Conservation (phyloP, 768 basidiomycete species). For the Hortiboletus campestris region DNA sequence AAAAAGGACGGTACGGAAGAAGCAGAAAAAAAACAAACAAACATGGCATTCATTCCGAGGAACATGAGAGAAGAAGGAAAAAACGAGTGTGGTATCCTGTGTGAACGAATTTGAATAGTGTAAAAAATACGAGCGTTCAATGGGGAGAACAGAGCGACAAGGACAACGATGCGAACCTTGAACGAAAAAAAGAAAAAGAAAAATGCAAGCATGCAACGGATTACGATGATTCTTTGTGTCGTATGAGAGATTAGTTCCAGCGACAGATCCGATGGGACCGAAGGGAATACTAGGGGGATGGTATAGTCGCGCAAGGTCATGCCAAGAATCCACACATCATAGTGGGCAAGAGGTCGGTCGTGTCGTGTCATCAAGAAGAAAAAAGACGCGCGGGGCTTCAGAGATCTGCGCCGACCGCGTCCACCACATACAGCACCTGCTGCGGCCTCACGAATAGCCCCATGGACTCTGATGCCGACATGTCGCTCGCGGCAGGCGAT, state of each 20-base stretch:
- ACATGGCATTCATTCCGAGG: too few species aligned
- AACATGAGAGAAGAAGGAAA: too few species aligned
- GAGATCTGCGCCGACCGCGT: constrained; percentile 69
- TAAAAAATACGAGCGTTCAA: neutral
- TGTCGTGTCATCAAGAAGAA: constrained; percentile 12
- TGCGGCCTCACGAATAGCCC: constrained; percentile 84
- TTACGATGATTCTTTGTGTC: constrained; percentile 18
- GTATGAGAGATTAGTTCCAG: constrained; percentile 25
- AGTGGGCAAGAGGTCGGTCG: neutral
- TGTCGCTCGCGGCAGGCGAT: constrained; percentile 61
- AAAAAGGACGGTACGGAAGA: too few species aligned
- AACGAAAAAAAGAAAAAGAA: neutral
- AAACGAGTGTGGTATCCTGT: constrained; percentile 24
- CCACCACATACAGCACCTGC: constrained; percentile 84
- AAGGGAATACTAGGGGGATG: constrained; percentile 8
- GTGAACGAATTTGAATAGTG: neutral
- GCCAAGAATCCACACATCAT: constrained; percentile 7
- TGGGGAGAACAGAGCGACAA: neutral
- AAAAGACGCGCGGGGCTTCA: constrained; percentile 29
- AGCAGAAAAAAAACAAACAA: neutral
- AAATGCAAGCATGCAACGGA: constrained; percentile 7
- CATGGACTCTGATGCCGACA: constrained; percentile 59
- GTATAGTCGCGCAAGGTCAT: constrained; percentile 9
- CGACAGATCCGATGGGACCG: constrained; percentile 11
- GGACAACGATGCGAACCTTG: neutral